phyloP scores from a whole-genome alignment of 352 stramenopile genomes.

The Phytopythium chamaehyphon region DNA sequence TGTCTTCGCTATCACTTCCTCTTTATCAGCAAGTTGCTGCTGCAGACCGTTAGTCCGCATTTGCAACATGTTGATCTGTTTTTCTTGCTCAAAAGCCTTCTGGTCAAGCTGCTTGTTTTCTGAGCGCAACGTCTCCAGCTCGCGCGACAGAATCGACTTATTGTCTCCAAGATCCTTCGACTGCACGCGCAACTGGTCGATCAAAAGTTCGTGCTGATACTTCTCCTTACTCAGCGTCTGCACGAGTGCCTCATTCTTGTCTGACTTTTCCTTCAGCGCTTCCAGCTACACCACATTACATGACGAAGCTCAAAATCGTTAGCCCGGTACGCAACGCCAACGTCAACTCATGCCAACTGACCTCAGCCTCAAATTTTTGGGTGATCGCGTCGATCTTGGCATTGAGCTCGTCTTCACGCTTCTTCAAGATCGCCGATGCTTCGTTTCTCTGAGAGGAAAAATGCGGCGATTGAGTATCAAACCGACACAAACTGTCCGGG shows the following conservation, averaged over 20 bases:
- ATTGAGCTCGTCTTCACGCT: slow-evolving; percentile 57
- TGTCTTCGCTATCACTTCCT: slow-evolving; percentile 72
- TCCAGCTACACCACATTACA: slow-evolving; percentile 32
- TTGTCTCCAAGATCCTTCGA: slow-evolving; percentile 49
- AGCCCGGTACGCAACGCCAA: not conserved
- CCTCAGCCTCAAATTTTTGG: slow-evolving; percentile 62
- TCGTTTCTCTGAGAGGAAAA: slow-evolving; percentile 27
- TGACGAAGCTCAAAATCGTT: slow-evolving; percentile 1
- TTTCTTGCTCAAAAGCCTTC: slow-evolving; percentile 77
- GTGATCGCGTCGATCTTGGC: slow-evolving; percentile 62
- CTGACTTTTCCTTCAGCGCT: slow-evolving; percentile 32
- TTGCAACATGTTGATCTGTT: slow-evolving; percentile 75
- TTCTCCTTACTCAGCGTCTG: slow-evolving; percentile 68
- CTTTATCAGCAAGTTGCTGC: slow-evolving; percentile 77
- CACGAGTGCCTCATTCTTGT: slow-evolving; percentile 43
- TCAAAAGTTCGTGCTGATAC: slow-evolving; percentile 76
- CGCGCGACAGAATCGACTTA: slow-evolving; percentile 31
- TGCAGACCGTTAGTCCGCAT: slow-evolving; percentile 61
- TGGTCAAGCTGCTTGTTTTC: slow-evolving; percentile 85
- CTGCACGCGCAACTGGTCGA: slow-evolving; percentile 64
- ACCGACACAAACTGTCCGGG: not conserved
- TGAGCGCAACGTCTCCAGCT: slow-evolving; percentile 50
- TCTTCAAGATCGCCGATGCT: slow-evolving; percentile 40
- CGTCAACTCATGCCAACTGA: slow-evolving; percentile 12
- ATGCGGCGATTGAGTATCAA: not conserved